phyloP scores from a whole-genome alignment of 1,284 basidiomycete genomes.

The Ganoderma boninense region DNA sequence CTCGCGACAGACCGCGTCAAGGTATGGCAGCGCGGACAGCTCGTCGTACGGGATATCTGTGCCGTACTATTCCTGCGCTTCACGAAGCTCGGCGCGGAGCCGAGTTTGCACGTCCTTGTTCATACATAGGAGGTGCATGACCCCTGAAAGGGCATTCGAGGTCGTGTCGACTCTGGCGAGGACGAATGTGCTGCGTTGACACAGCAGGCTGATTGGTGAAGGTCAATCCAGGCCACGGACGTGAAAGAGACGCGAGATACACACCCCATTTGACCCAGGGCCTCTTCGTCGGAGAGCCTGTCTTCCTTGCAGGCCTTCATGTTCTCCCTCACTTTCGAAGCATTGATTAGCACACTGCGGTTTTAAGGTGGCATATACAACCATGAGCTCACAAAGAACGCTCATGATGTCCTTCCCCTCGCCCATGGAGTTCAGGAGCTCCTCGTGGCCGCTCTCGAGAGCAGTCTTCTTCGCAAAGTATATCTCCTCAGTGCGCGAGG shows the following conservation, averaged over 20 bases:
- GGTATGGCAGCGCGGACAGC: conserved; percentile 40
- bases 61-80: conserved; percentile 19
- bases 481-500: conserved; percentile 45
- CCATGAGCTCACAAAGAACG: background rate
- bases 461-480: conserved; percentile 49
- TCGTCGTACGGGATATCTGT: conserved; percentile 39
- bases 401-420: conserved; percentile 41
- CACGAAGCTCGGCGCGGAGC: conserved; percentile 36
- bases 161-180: conserved; percentile 40
- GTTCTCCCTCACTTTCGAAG: conserved; percentile 5
- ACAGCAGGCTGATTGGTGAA: background rate
- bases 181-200: conserved; percentile 27
- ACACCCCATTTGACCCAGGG: conserved; percentile 45
- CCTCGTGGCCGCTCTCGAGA: conserved; percentile 48
- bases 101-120: conserved; percentile 17
- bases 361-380: conserved; percentile 9
- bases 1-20: conserved; percentile 45
- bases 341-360: too few relatives aligned
- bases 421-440: conserved; percentile 32
- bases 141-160: conserved; percentile 38
- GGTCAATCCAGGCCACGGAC: background rate
- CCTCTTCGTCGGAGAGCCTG: conserved; percentile 40
- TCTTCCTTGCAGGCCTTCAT: conserved; percentile 28
- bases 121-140: conserved; percentile 31
- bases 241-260: conserved; percentile 8